phyloP scores from a whole-genome alignment of 2,329 filamentous ascomycete species.

The Trichothecium roseum region DNA sequence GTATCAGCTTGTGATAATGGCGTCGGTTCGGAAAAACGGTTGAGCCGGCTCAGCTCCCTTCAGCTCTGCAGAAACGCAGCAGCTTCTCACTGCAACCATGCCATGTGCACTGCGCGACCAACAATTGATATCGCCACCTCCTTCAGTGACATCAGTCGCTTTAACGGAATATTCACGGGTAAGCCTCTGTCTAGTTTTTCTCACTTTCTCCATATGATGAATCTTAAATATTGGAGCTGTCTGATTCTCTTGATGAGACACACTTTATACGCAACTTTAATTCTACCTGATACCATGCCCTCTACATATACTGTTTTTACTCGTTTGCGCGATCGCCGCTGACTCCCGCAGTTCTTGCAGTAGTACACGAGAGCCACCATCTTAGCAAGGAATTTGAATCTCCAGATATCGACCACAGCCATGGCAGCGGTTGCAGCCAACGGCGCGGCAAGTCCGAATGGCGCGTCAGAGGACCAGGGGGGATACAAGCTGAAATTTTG shows the following conservation, averaged over 20 bases:
- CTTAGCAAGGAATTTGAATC: too few relatives aligned
- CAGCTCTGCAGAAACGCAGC: too few relatives aligned
- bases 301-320: too few relatives aligned
- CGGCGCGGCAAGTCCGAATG: slow-evolving; percentile 21
- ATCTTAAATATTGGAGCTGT: slow-evolving; percentile 65
- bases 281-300: slow-evolving; percentile 21
- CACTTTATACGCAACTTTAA: slow-evolving; percentile 43
- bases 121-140: too few relatives aligned
- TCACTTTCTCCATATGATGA: slow-evolving; percentile 29
- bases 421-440: slow-evolving; percentile 20
- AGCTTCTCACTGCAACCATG: too few relatives aligned
- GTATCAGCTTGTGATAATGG: too few relatives aligned
- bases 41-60: too few relatives aligned
- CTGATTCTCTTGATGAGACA: slow-evolving; percentile 56
- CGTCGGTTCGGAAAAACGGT: too few relatives aligned
- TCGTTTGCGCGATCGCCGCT: not conserved
- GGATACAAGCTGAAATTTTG: slow-evolving; percentile 90
- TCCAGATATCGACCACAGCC: too few relatives aligned
- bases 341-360: not conserved
- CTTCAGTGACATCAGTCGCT: too few relatives aligned
- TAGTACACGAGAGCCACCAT: too few relatives aligned
- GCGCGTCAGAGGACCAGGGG: slow-evolving; percentile 37
- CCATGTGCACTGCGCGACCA: too few relatives aligned
- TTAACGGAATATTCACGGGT: slow-evolving; percentile 9
- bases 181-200: slow-evolving; percentile 1